Evolutionary conservation across 768 basidiomycete species (phyloP), one percentile per base, ranked within the genome.

Genomic region (Podaxis sp.): DNA sequence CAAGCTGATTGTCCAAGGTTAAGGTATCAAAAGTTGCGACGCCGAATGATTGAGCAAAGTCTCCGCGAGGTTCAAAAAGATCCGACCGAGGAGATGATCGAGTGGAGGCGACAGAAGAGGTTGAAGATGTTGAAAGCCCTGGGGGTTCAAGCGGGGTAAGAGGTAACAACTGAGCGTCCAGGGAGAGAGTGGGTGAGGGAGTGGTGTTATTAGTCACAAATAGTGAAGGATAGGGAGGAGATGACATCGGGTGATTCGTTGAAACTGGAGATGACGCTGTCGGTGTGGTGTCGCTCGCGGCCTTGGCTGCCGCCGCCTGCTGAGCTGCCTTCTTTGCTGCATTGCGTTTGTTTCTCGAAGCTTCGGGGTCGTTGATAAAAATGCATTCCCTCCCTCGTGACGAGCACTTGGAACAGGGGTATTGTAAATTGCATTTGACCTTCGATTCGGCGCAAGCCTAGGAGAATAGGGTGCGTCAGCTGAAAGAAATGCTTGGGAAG

Each of bases 401-500:
- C 42, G 75, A 73, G 69, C 88, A 90, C 69, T 86, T 86, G 16
- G 85, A 80, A 69, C 88, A 90, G 16, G 88, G 88, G 59, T 77
- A 81, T 63, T 85, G 80, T 5, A 88, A 74, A 69, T 88, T 83
- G 70, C 88, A 90, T 73, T 87, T 89, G 13, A 88, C 81, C 72
- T 90, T 89, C n/a, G 87, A 87, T 64, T 86, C 85, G 2, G 86
- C 87, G 69, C 88, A 90, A 18, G 86, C 82, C 73, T 83, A 37
- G 4, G 55, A 48, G 54, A 50, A 35, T 32, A 44, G 3, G 58
- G 46, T 32, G 32, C 28, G 21, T 51, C 51, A 54, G 65, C 21
- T 55, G 61, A 60, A 25, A 51, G 48, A 38, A 61, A 14, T 14
- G 11, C n/a, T 1, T 40, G 40, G 56, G 35, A 16, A 60, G 14